These are phyloP conservation scores for Bretschneidera sinensis DNA, from an alignment of 345 rosid species.

Conservation along the genomic window DNA sequence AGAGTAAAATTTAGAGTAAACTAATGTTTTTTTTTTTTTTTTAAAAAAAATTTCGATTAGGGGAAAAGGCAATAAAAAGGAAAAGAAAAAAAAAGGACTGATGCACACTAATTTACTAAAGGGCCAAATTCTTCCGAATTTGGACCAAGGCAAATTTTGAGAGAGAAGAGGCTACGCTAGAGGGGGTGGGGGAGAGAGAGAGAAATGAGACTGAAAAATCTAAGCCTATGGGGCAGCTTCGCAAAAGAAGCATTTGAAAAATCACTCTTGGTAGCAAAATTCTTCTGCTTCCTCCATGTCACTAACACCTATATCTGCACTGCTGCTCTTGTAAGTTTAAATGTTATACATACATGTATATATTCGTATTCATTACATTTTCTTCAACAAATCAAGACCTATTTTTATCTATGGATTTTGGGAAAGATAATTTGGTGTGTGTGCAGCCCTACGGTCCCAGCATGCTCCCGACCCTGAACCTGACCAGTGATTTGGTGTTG, in stretches of 20 bases:
- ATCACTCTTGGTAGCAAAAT: slow-evolving; percentile 22
- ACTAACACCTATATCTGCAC: slow-evolving; percentile 40
- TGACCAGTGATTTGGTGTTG: slow-evolving; percentile 41
- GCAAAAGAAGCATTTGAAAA: too few relatives aligned
- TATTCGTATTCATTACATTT: too few relatives aligned
- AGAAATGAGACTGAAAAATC: slow-evolving; percentile 4
- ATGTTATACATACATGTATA: neutral
- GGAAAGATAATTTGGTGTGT: slow-evolving; percentile 1
- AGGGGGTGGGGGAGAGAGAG: neutral
- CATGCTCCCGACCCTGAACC: slow-evolving; percentile 60
- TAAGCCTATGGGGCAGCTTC: slow-evolving; percentile 4
- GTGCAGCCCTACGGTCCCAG: slow-evolving; percentile 65
- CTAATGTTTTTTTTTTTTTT: too few relatives aligned
- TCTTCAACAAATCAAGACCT: neutral
- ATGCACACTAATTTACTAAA: too few relatives aligned
- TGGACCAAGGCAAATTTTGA: too few relatives aligned
- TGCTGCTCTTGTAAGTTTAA: slow-evolving; percentile 33
- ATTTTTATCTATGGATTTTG: neutral
- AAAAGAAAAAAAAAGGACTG: too few relatives aligned
- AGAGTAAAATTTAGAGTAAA: too few relatives aligned
- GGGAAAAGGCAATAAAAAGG: too few relatives aligned
- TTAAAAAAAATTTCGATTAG: too few relatives aligned
- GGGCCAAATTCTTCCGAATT: too few relatives aligned
- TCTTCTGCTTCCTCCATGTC: slow-evolving; percentile 47
- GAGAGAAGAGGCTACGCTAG: too few relatives aligned